These are phyloP conservation scores for Isatis lusitanica DNA, from an alignment of 441 rosid species.

Conservation along the genomic window DNA sequence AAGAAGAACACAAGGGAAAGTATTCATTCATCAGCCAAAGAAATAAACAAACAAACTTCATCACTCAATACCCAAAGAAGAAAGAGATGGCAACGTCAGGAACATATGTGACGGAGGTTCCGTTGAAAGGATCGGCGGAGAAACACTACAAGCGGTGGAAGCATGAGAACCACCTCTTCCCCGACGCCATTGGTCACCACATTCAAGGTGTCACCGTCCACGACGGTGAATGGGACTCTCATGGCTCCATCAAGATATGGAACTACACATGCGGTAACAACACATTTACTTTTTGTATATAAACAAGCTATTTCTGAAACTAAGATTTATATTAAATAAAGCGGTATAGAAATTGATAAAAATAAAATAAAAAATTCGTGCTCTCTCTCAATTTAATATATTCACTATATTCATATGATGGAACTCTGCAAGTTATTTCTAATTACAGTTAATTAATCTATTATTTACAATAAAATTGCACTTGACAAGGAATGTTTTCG, in stretches of 20 bases:
- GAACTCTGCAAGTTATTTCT: not conserved
- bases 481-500: not conserved
- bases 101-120: slow-evolving; percentile 37
- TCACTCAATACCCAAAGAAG: not conserved
- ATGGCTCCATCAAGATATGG: slow-evolving; percentile 34
- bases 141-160: slow-evolving; percentile 33
- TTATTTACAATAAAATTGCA: not conserved
- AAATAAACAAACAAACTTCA: not conserved
- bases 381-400: not conserved
- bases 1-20: not conserved
- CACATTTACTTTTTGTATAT: not conserved
- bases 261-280: slow-evolving; percentile 31
- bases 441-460: not conserved
- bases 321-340: not conserved
- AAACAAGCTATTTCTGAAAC: too few relatives aligned
- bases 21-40: slow-evolving; percentile 13
- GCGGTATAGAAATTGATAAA: not conserved
- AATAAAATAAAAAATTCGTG: not conserved
- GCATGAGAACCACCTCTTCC: slow-evolving; percentile 33
- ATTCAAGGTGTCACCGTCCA: slow-evolving; percentile 33
- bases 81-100: slow-evolving; percentile 27
- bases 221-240: slow-evolving; percentile 35
- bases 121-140: slow-evolving; percentile 25
- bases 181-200: slow-evolving; percentile 30
- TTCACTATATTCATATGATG: not conserved